Base-by-base conservation (phyloP, 768 basidiomycete genomes). In the Lentinula raphanica region DNA sequence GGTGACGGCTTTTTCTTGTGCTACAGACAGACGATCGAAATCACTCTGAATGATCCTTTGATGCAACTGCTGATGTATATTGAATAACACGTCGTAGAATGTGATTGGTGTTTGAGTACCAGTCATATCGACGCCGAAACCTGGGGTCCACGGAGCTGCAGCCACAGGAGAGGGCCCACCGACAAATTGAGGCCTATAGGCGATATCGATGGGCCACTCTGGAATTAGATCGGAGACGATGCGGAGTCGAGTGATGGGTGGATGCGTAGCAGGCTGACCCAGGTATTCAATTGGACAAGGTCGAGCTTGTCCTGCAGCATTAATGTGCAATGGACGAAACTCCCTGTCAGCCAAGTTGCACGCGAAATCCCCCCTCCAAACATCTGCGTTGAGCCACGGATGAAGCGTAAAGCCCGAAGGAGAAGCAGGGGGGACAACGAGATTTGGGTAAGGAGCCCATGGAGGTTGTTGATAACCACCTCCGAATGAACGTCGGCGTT, bases 191-290 rank as follows among this genome's bases (percentile, higher is more conserved):
- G 70, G 60, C 11, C 72, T 69, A 62, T 73, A 76, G 45, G 76
- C 71, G 50, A 88, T 67, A 58, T 80, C 76, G 54, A 88, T 75
- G 13, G 84, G 80, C 86, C 86, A 88, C n/a, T 78, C 64, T 0
- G 83, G 81, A 49, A 86, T 73, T 15, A 65, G 61, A 51, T 88
- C 83, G 64, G 80, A 83, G 0, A 76, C 64, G 64, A 90, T 82
- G n/a, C 78, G 76, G 63, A 88, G 76, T 35, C 71, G 75, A 9
- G 75, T 77, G 49, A 83, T 67, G 0, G 78, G 68, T 0, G 87
- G 87, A 62, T 81, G 72, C 8, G 84, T 84, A 17, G 84, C 86
- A 3, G 77, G 71, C 66, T 84, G 73, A 1, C 57, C 58, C 9
- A 87, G 72, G 29, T 85, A 79, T 1, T 81, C 79, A 0, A 62